A percentile compares a stretch with the other conserved stretches of the same genome.
phyloP scores from a whole-genome alignment of 106 monocot genomes.

The Vanilla planifolia region DNA sequence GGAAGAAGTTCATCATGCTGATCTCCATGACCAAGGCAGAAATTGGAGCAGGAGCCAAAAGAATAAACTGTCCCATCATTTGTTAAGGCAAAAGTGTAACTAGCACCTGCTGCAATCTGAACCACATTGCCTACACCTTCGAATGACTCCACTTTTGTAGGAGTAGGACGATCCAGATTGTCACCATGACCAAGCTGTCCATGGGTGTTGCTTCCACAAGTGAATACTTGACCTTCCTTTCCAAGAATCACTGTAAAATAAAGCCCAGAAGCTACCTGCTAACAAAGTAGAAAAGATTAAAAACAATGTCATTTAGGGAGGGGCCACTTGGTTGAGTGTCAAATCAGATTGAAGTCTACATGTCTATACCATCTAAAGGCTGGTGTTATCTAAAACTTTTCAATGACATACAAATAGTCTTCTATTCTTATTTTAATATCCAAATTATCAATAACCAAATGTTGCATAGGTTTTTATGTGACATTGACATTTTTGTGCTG shows the following conservation, averaged over 20 bases:
- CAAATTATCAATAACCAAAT: too few species aligned
- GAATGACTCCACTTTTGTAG: slow-evolving; percentile 48
- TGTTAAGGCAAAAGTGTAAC: slow-evolving; percentile 80
- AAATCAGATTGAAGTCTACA: too few species aligned
- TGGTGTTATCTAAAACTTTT: too few species aligned
- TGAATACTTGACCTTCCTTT: slow-evolving; percentile 64
- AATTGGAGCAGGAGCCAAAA: slow-evolving; percentile 90
- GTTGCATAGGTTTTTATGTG: too few species aligned
- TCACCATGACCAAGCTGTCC: slow-evolving; percentile 96
- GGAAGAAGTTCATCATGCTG: slow-evolving; percentile 83
- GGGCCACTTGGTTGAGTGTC: too few species aligned
- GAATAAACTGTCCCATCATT: slow-evolving; percentile 75
- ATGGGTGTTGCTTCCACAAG: slow-evolving; percentile 87
- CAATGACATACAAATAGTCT: too few species aligned
- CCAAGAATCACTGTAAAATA: slow-evolving; percentile 82
- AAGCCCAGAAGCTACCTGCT: slow-evolving; percentile 85
- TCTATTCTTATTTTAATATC: too few species aligned
- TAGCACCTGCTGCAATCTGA: slow-evolving; percentile 89
- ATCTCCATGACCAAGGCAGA: slow-evolving; percentile 95
- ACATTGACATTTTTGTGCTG: too few species aligned
- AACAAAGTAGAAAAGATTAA: slow-evolving; percentile 4
- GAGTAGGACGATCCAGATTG: slow-evolving; percentile 63
- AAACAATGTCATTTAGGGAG: too few species aligned
- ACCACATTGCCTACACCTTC: slow-evolving; percentile 42
- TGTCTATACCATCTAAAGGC: too few species aligned